phyloP scores from a whole-genome alignment of 129 eudicot species.

The Smallanthus sonchifolius region DNA sequence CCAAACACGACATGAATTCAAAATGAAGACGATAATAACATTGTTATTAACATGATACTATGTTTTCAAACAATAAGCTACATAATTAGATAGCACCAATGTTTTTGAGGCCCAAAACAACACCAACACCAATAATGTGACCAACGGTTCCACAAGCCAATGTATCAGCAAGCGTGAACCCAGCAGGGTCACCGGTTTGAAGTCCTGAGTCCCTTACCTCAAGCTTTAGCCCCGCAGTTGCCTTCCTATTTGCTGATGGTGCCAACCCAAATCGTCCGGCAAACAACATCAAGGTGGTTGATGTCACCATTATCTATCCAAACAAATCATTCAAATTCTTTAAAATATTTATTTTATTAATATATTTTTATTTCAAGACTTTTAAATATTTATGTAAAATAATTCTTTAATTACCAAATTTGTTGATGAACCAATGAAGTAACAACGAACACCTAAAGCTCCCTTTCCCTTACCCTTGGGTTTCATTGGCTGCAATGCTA shows the following conservation, averaged over 20 bases:
- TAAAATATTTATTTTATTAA: neutral
- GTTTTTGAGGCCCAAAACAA: conserved; percentile 97
- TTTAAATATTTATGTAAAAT: neutral
- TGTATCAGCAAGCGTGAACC: conserved; percentile 92
- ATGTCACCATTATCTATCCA: conserved; percentile 81
- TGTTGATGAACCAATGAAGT: conserved; percentile 88
- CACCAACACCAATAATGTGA: conserved; percentile 98
- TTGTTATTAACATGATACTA: conserved; percentile 34
- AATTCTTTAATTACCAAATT: conserved; percentile 66
- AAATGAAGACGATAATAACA: neutral
- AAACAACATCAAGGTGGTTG: conserved; percentile 88
- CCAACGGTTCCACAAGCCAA: conserved; percentile 93
- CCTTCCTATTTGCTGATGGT: conserved; percentile 97
- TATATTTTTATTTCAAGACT: neutral
- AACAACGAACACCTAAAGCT: conserved; percentile 75
- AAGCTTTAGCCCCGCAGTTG: conserved; percentile 92
- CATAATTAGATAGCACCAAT: conserved; percentile 63
- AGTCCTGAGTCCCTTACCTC: conserved; percentile 89
- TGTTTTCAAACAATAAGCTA: neutral
- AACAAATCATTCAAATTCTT: neutral
- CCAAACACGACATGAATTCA: neutral
- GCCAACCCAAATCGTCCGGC: conserved; percentile 98
- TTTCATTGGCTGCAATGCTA: conserved; percentile 49
- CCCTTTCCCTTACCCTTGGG: conserved; percentile 52
- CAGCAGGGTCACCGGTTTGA: conserved; percentile 99